A percentile compares a stretch with the other conserved stretches of the same genome.
Conservation (phyloP, 1,284 basidiomycete genomes). For the Coriolopsis trogii region DNA sequence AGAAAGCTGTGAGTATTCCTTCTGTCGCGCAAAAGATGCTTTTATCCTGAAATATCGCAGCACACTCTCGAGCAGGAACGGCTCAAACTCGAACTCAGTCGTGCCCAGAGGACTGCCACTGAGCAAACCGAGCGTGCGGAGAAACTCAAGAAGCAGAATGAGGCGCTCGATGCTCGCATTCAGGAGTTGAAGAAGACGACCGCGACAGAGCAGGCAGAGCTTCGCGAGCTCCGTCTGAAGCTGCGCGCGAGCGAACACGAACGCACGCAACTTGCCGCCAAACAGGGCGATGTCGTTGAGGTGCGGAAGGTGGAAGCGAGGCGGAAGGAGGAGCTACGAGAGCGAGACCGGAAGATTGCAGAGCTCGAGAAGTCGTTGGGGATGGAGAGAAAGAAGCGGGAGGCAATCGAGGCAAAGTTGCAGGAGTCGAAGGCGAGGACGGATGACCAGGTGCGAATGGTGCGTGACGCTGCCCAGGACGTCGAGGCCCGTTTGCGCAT, state of each 20-base stretch:
- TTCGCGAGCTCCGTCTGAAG: constrained; percentile 63
- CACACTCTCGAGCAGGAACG: constrained; percentile 61
- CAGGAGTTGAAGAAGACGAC: constrained; percentile 60
- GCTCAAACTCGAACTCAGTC: constrained; percentile 56
- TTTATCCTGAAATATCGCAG: constrained; percentile 36
- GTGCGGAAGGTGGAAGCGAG: constrained; percentile 57
- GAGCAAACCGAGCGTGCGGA: constrained; percentile 61
- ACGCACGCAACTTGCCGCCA: constrained; percentile 49
- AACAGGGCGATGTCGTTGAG: constrained; percentile 55
- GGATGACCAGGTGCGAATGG: constrained; percentile 44
- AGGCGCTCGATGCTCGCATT: constrained; percentile 52
- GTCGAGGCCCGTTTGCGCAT: constrained; percentile 42
- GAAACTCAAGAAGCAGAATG: constrained; percentile 65
- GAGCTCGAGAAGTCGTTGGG: constrained; percentile 58
- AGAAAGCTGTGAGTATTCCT: constrained; percentile 57
- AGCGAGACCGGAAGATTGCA: constrained; percentile 53
- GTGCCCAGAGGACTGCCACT: constrained; percentile 46
- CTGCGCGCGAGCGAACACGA: constrained; percentile 65
- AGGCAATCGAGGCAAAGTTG: constrained; percentile 46
- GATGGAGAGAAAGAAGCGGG: constrained; percentile 53
- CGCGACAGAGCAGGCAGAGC: constrained; percentile 55
- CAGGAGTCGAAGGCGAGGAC: constrained; percentile 46
- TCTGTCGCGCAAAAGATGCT: neutral
- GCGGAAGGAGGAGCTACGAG: constrained; percentile 54
- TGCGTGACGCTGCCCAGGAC: constrained; percentile 37